Base-by-base conservation (phyloP, 306 rosid species). In the Acmispon strigosus region DNA sequence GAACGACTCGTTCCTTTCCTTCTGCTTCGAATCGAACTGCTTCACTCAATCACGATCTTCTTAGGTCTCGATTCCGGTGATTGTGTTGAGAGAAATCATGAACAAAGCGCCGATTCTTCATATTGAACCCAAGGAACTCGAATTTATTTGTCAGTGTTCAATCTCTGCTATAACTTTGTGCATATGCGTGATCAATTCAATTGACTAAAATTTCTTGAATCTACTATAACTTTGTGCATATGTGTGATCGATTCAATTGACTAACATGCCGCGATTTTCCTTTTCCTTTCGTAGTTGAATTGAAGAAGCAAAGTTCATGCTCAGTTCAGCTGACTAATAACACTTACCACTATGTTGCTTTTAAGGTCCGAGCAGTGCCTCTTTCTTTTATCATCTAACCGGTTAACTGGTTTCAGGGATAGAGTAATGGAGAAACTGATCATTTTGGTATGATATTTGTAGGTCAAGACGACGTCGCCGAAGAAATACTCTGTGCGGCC, bases 381-480 rank as follows among this genome's bases (percentile, higher is more conserved):
- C 58, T 74, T 73, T 32, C 63, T 15, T 66, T 75, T 4, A 15
- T 74, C 47, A 22, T 8, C 16, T 10, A 18, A 68, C 69, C 27
- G 17, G 39, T 48, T 10, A 50, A 1, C 42, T 42, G 27, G 50
- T 52, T 47, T 59, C 68, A 24, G 55, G 62, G 45, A 37, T 57
- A 10, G 47, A 45, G 66, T 53, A 60, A 20, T 65, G 19, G 14
- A 47, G 48, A 27, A 69, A 57, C 70, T 16, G 6, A 50, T 52
- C 64, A 4, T 50, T 72, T 68, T 57, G 56, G 10, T 44, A 4
- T 80, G 47, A 49, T 53, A 58, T 71, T 82, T 59, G 70, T 89
- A 94, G 99, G 90, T 95, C 64, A 95, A 95, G 74, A 95, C 99
- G 52, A 95, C 99, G 2, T 86, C 97, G 39, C 99, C 99, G 14